Base-by-base conservation (phyloP, 306 rosid species). In the Acacia acuminata region DNA sequence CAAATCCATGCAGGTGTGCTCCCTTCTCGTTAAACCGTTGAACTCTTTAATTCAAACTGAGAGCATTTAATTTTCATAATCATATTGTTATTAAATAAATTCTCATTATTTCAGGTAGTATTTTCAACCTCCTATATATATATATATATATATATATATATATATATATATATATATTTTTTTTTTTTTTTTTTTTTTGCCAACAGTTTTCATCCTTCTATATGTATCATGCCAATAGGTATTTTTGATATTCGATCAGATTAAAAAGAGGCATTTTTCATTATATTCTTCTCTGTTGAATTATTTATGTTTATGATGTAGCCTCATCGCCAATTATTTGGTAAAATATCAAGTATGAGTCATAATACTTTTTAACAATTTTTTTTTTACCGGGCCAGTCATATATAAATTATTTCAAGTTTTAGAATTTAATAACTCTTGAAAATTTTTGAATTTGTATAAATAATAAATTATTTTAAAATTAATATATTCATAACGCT, bases 1-100 rank as follows among this genome's bases (percentile, higher is more conserved):
- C 64, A 58, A 58, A n/a, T 58, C 30, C 74, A 56, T 70, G 84
- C 10, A 69, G 64, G 73, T 50, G 36, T 75, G 32, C 32, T 58
- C 24, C 7, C 38, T 15, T 34, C 42, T 64, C 19, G 2, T 63
- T 58, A 58, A 10, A 7, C 12, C 34, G 32, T 60, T 60, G 66
- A 60, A 60, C 11, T 60, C 66, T 60, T 60, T 5, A 60, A 60
- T 60, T 24, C 66, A 24, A 38, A 60, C 14, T 4, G 5, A 22
- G 7, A 22, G 32, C 16, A 24, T 60, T 60, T 60, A 38, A 38
- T 38, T 38, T 5, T 55, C 50, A 48, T 16, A 3, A 8, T 60
- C 63, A 20, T 8, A 55, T 55, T 6, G 2, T 51, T 17, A 10
- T 60, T 10, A 10, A 11, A 48, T 48, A 10, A 22, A 60, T 60